Conservation (phyloP, 108 stramenopile species). For the Phaeodactylum tricornutum region DNA sequence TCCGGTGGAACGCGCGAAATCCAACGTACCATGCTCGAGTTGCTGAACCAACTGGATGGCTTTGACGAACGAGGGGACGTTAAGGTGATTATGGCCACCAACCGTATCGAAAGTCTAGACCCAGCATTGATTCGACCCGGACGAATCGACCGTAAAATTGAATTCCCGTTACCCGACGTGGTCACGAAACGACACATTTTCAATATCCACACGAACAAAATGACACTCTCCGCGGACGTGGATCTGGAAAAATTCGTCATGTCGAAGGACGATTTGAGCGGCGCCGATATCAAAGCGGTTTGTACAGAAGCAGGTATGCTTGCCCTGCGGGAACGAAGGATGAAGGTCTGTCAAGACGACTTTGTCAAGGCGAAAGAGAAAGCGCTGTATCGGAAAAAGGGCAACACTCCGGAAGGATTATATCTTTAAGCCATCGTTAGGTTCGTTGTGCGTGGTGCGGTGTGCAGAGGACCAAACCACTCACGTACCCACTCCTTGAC, state of each 20-base stretch:
- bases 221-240: constrained; percentile 95
- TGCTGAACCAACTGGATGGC: constrained; percentile 98
- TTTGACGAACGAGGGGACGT: constrained; percentile 98
- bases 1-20: constrained; percentile 95
- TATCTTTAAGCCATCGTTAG: too few species aligned
- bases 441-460: too few species aligned
- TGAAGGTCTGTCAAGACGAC: constrained; percentile 97
- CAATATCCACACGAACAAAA: constrained; percentile 92
- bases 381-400: constrained; percentile 98
- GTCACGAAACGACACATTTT: constrained; percentile 98
- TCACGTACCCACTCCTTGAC: not conserved
- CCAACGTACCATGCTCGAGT: constrained; percentile 99
- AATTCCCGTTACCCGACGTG: constrained; percentile 96
- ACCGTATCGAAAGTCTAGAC: constrained; percentile 96
- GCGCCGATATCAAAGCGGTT: constrained; percentile 98
- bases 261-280: constrained; percentile 96
- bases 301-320: constrained; percentile 99
- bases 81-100: constrained; percentile 99
- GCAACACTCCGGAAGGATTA: constrained; percentile 91
- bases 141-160: constrained; percentile 99
- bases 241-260: constrained; percentile 97
- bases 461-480: too few species aligned
- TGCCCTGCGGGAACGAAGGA: constrained; percentile 96
- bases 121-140: constrained; percentile 98
- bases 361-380: constrained; percentile 99